Conservation (phyloP, 352 stramenopile genomes). For the Pilasporangium apinafurcum region DNA sequence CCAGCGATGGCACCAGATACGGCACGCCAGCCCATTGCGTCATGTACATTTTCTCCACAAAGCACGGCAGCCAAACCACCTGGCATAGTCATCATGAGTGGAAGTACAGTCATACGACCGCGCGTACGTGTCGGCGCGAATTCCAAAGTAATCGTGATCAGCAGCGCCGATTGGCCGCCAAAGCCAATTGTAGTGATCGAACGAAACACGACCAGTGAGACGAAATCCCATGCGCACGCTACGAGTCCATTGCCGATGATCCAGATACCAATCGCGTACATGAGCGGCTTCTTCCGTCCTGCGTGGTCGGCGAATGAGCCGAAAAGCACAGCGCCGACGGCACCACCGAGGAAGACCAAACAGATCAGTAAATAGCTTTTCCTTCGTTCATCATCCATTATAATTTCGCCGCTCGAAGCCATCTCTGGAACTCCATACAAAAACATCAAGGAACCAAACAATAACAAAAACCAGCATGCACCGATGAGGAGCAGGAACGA, state of each 20-base stretch:
- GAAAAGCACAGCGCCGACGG: slow-evolving; percentile 38
- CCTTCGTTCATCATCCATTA: neutral
- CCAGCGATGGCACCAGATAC: slow-evolving; percentile 7
- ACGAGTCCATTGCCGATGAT: slow-evolving; percentile 36
- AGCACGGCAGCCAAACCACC: slow-evolving; percentile 34
- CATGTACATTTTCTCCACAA: slow-evolving; percentile 16
- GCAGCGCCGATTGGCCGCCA: slow-evolving; percentile 44
- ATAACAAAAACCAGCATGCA: slow-evolving; percentile 37
- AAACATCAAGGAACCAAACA: slow-evolving; percentile 24
- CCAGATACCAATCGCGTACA: slow-evolving; percentile 28
- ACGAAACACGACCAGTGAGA: slow-evolving; percentile 33
- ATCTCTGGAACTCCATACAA: slow-evolving; percentile 5
- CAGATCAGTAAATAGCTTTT: slow-evolving; percentile 17
- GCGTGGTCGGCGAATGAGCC: slow-evolving; percentile 57
- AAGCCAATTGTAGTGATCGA: slow-evolving; percentile 36
- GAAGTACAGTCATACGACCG: slow-evolving; percentile 47
- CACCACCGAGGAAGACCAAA: slow-evolving; percentile 35
- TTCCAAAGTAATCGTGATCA: slow-evolving; percentile 49
- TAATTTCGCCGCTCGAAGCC: neutral
- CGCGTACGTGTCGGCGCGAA: slow-evolving; percentile 52
- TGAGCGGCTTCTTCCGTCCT: slow-evolving; percentile 32
- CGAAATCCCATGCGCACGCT: slow-evolving; percentile 20
- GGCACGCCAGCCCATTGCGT: slow-evolving; percentile 10
- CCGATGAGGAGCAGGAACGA: slow-evolving; percentile 34
- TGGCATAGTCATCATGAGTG: slow-evolving; percentile 28